Percentiles rank a stretch among this genome's conserved stretches.
These are phyloP conservation scores for Trichoderma sp. DNA, from an alignment of 2,329 filamentous ascomycete genomes.

Conservation along the genomic window DNA sequence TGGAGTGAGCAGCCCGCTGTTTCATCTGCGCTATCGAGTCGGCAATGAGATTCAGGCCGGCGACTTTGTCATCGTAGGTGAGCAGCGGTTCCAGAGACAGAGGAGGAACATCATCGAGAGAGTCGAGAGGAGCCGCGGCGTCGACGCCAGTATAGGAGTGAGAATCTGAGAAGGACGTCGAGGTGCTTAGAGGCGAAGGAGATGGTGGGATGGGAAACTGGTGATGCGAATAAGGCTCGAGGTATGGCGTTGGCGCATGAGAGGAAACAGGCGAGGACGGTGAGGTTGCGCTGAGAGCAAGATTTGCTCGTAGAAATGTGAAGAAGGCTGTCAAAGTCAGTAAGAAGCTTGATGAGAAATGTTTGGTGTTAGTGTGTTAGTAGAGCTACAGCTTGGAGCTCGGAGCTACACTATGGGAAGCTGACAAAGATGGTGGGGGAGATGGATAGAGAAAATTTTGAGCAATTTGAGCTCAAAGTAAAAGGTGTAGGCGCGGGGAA, in stretches of 20 bases:
- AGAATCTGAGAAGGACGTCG: constrained; percentile 6
- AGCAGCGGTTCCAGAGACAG: constrained; percentile 60
- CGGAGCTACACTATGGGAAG: not conserved
- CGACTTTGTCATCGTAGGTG: constrained; percentile 57
- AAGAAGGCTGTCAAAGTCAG: constrained; percentile 66
- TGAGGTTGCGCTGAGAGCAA: constrained; percentile 55
- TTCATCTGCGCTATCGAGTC: constrained; percentile 82
- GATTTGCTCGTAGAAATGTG: constrained; percentile 75
- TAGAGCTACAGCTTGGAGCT: not conserved
- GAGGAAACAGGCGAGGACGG: constrained; percentile 60
- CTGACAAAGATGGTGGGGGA: constrained; percentile 1
- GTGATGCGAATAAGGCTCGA: constrained; percentile 49
- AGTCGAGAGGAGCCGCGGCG: constrained; percentile 33
- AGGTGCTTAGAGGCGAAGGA: constrained; percentile 56
- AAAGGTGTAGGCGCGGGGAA: not conserved
- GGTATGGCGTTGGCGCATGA: constrained; percentile 61
- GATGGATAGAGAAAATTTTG: not conserved
- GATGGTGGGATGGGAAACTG: constrained; percentile 39
- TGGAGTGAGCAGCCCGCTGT: constrained; percentile 59
- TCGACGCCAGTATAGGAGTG: constrained; percentile 29
- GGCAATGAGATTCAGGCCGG: constrained; percentile 70
- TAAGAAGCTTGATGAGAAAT: not conserved
- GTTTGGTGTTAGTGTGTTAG: not conserved
- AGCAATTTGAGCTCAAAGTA: not conserved
- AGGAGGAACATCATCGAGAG: constrained; percentile 53